Conservation (phyloP, 2,329 filamentous ascomycete species). For the Cladosporium sp. region DNA sequence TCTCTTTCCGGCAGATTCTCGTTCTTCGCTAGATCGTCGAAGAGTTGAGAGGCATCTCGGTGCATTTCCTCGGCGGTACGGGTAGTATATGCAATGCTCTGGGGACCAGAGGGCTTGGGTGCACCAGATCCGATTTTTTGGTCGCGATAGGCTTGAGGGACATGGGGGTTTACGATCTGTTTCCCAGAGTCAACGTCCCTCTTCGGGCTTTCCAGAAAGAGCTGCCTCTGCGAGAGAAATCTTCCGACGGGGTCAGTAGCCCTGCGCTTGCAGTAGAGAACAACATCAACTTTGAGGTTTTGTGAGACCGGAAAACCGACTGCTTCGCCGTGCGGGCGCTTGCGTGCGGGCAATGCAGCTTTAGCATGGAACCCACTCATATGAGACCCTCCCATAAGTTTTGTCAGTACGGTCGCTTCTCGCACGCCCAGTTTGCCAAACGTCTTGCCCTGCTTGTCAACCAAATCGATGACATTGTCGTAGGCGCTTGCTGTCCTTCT, state of each 20-base stretch:
- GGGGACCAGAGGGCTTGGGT: conserved; percentile 14
- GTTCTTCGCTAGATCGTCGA: conserved; percentile 74
- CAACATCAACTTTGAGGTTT: conserved; percentile 63
- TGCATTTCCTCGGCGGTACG: conserved; percentile 83
- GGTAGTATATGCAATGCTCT: conserved; percentile 31
- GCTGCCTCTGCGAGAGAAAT: conserved; percentile 60
- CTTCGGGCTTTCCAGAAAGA: conserved; percentile 64
- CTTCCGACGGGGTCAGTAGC: conserved; percentile 62
- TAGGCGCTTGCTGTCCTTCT: conserved; percentile 48
- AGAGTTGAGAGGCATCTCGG: conserved; percentile 78
- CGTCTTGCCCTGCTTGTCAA: conserved; percentile 65
- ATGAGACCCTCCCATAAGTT: conserved; percentile 60
- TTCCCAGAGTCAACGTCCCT: conserved; percentile 58
- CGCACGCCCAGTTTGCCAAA: conserved; percentile 73
- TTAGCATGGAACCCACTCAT: conserved; percentile 64
- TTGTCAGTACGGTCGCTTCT: conserved; percentile 63
- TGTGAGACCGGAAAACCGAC: conserved; percentile 60
- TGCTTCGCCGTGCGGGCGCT: conserved; percentile 59
- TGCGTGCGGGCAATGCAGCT: conserved; percentile 65
- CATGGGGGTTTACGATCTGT: conserved; percentile 74
- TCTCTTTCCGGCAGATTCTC: conserved; percentile 74
- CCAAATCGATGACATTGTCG: conserved; percentile 58
- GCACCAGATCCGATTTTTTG: conserved; percentile 12
- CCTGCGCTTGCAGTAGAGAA: conserved; percentile 72
- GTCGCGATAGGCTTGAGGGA: conserved; percentile 36